Base-by-base conservation (phyloP, 352 stramenopile species). In the Pythium aristosporum region DNA sequence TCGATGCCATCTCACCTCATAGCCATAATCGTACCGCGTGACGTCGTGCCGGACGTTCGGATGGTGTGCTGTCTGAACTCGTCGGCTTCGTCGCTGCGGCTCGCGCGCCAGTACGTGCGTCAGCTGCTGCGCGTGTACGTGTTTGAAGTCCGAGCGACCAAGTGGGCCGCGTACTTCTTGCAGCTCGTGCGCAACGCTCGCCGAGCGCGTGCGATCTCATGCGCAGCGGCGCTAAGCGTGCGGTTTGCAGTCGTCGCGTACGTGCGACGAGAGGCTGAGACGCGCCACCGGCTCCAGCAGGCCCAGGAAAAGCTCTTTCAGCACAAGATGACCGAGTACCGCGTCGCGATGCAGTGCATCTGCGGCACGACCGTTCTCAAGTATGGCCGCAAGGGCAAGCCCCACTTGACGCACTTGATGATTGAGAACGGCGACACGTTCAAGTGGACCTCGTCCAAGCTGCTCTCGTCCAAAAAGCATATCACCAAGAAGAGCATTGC, bases 311-410 rank as follows among this genome's bases (percentile, higher is more conserved):
- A 79, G 70, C 63, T 75, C 30, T 73, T 94, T 65, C 74, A 82
- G 28, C 81, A 75, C 54, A 91, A 94, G 58, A 92, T 94, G 77
- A 92, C 83, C 2, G 83, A 92, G 59, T 94, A 92, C 63, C 82
- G 82, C 44, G 82, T 94, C 21, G 86, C 86, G 1, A 73, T 94
- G 43, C 82, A 94, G 69, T 94, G 86, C 61, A 76, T 94, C 6
- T 75, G 75, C 11, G 84, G 84, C 55, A 83, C 83, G 18, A 71
- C 68, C 4, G 84, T 94, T 34, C 58, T 92, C 50, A 94, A 94
- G 61, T 94, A 79, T 57, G 86, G 86, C 5, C 86, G 86, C 60
- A 92, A 94, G 50, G 86, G 85, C 53, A 84, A 85, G 54, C 86
- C 86, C 3, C 86, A 92, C 65, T 66, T 68, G 23, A 92, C 82